phyloP scores from a whole-genome alignment of 352 stramenopile species.

The Phytophthora citrophthora region DNA sequence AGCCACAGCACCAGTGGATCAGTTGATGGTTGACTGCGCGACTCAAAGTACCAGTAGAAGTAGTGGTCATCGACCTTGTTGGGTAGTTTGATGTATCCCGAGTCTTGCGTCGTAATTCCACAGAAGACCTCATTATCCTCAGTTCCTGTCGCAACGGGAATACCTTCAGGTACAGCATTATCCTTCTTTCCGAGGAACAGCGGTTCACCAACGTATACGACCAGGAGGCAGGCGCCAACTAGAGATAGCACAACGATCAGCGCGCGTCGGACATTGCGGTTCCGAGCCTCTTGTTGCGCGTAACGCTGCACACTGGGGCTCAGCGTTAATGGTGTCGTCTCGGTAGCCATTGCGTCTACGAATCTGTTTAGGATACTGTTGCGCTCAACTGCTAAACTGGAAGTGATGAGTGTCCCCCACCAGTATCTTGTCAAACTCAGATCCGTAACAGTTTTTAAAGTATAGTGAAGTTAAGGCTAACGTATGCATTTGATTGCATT shows the following conservation, averaged over 20 bases:
- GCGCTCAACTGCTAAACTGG: conserved; percentile 6
- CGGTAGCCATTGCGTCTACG: conserved; percentile 21
- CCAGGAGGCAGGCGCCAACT: conserved; percentile 22
- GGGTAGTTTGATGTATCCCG: conserved; percentile 63
- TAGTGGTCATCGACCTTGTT: conserved; percentile 79
- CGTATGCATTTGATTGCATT: conserved; percentile 13
- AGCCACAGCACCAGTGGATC: conserved; percentile 75
- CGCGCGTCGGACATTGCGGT: conserved; percentile 25
- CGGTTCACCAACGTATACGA: conserved; percentile 29
- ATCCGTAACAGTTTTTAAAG: conserved; percentile 22
- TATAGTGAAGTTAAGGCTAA: conserved; percentile 7
- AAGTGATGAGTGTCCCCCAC: conserved; percentile 28
- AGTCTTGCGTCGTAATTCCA: conserved; percentile 59
- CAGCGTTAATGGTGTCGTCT: conserved; percentile 31
- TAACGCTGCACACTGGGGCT: conserved; percentile 27
- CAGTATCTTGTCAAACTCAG: conserved; percentile 3
- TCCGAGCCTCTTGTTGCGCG: conserved; percentile 24
- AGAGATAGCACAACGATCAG: conserved; percentile 24
- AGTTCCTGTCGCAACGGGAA: conserved; percentile 7
- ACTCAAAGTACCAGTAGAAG: conserved; percentile 84
- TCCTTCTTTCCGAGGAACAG: conserved; percentile 8
- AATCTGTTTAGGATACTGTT: background rate
- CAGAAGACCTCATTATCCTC: conserved; percentile 46
- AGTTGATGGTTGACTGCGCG: conserved; percentile 41
- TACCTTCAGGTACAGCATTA: conserved; percentile 8